Base-by-base conservation (phyloP, 2,329 filamentous ascomycete species). In the Botryosphaeria agaves region DNA sequence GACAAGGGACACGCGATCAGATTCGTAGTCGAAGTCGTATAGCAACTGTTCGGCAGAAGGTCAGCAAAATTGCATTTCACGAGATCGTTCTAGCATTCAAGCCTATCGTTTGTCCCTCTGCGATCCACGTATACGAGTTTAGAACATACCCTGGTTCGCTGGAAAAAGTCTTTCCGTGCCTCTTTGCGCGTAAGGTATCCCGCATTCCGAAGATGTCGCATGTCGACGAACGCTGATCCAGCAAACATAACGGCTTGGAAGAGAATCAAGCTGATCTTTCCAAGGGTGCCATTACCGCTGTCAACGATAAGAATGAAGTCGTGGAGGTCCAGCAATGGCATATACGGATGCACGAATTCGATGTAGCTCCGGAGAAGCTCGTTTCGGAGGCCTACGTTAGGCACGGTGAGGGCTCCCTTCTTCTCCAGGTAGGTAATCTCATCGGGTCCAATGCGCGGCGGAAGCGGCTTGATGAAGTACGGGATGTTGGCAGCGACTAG, bases 241-340 rank as follows among this genome's bases (percentile, higher is more conserved):
- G 83, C 77, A 49, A 94, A 95, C 82, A 94, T 92, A 45, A 93
- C 77, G 7, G 85, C 80, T 48, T 94, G 87, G 53, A 92, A 94
- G 2, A 94, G 60, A 34, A 94, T 69, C 42, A 95, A 59, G 56
- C 85, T 93, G 44, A 84, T 66, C 47, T 73, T 75, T 7, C 76
- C 75, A 41, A 70, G 64, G 28, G 67, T 62, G 9, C 79, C 80
- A 48, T 89, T 77, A 7, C 66, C 62, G 34, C 64, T 61, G 42
- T 74, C 70, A 38, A 84, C 64, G 26, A 68, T 63, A 29, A 58
- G 51, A 7, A 75, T 46, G 34, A 75, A 69, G 18, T 74, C 69
- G 37, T 72, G 63, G 28, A 75, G 43, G 35, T 75, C 83, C 38
- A 94, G 58, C 18, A 93, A 61, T 15, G 87, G 87, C 82, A 94